Evolutionary conservation across 2,329 filamentous ascomycete species (phyloP), one percentile per base, ranked within the genome.

Genomic region (Colletotrichum theobromicola): DNA sequence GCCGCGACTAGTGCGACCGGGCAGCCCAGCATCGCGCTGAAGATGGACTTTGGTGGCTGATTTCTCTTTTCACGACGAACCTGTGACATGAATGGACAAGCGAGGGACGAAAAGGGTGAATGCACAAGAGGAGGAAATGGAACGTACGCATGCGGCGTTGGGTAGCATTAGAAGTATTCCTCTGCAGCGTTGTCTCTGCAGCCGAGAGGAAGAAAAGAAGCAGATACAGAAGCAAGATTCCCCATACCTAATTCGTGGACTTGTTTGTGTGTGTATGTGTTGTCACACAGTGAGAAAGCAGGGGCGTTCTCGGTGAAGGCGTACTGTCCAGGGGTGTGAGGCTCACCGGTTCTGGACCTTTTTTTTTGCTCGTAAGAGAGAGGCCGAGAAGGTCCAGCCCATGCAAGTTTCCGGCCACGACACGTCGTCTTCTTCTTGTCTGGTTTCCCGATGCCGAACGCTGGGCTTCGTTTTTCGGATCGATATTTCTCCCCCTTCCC

Each of bases 21-120:
- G 32, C 91, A 91, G 83, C 97, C 97, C 15, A 97, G 88, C 76
- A 99, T 99, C 88, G 95, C 95, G 68, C 84, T 99, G 81, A 97
- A 97, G 89, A 97, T 98, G 94, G 90, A 98, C 83, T 98, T 99
- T 89, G 91, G 91, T 7, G 85, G 86, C 21, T 83, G 67, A 80
- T 55, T 55, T 35, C 32, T 55, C 32, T 18, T 30, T 24, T 34
- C n/a, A 66, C 34, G 65, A 58, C 18, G 32, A 26, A 58, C 18
- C 16, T 46, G 7, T 37, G 21, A 53, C 18, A 53, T 53, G 62
- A 37, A 34, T 61, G 32, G 57, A 61, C 57, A 46, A 46, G 61
- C 57, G 30, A 61, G 26, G 7, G 57, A 61, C 28, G 57, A 32
- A 61, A 64, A 50, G 24, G 37, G 61, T 37, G 37, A 28, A 24